Evolutionary conservation across 2,329 filamentous ascomycete species (phyloP).

Genomic region (Sclerotinia glacialis): DNA sequence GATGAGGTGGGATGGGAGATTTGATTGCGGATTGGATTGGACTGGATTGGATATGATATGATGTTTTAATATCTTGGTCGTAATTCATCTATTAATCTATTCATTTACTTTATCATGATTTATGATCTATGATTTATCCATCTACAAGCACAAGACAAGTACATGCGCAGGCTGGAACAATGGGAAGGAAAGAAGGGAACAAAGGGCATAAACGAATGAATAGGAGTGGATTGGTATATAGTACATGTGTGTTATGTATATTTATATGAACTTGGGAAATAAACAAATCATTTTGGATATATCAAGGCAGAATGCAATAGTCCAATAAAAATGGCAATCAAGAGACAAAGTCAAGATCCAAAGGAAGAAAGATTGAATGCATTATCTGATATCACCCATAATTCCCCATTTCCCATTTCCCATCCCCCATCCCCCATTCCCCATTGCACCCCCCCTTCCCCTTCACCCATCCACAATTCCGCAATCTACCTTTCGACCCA

Average conservation of each 20-base stretch:
- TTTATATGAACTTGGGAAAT: not conserved
- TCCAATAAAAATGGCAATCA: too few relatives aligned
- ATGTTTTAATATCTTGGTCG: not conserved
- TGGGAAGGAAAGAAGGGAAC: not conserved
- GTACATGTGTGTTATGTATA: too few relatives aligned
- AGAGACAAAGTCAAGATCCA: not conserved
- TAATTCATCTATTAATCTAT: too few relatives aligned
- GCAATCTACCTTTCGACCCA: not conserved
- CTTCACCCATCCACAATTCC: not conserved
- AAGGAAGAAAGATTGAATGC: not conserved
- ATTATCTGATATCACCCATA: not conserved
- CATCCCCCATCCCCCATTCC: too few relatives aligned
- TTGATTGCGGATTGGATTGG: not conserved
- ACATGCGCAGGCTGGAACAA: too few relatives aligned
- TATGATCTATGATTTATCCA: too few relatives aligned
- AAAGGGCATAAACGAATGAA: not conserved
- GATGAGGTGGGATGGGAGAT: too few relatives aligned
- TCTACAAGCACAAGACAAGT: too few relatives aligned
- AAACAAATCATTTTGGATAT: too few relatives aligned
- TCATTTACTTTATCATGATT: too few relatives aligned
- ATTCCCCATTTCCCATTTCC: too few relatives aligned
- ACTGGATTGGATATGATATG: not conserved
- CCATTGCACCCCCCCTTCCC: not conserved
- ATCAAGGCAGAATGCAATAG: too few relatives aligned
- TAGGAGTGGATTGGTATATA: not conserved